Percentiles rank a stretch among this genome's conserved stretches.
These are phyloP conservation scores for Papiliotrema terrestris DNA, from an alignment of 1,284 basidiomycete species.

Conservation along the genomic window DNA sequence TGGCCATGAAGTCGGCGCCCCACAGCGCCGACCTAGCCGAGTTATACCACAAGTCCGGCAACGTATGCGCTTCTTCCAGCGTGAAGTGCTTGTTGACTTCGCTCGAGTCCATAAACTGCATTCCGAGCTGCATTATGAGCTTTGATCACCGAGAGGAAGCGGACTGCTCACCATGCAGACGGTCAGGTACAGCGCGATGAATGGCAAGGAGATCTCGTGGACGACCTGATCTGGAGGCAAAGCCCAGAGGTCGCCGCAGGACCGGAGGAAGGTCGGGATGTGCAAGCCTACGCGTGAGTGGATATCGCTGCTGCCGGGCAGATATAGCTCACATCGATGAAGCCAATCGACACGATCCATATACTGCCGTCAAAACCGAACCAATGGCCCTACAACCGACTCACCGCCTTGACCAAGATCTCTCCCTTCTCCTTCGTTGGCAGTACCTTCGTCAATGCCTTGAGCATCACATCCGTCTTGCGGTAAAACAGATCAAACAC, in stretches of 20 bases:
- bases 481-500: slow-evolving; percentile 44
- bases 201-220: slow-evolving; percentile 46
- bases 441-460: slow-evolving; percentile 41
- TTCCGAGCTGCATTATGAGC: slow-evolving; percentile 33
- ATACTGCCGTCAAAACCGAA: slow-evolving; percentile 21
- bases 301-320: too few relatives aligned
- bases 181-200: slow-evolving; percentile 45
- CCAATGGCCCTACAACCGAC: slow-evolving; percentile 4
- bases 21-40: slow-evolving; percentile 43
- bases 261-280: slow-evolving; percentile 45
- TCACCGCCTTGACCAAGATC: slow-evolving; percentile 42
- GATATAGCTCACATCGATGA: slow-evolving; percentile 43
- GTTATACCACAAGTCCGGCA: slow-evolving; percentile 45
- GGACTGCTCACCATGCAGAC: slow-evolving; percentile 45
- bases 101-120: slow-evolving; percentile 46
- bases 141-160: too few relatives aligned
- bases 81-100: slow-evolving; percentile 44
- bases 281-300: slow-evolving; percentile 34
- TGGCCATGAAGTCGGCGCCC: slow-evolving; percentile 48
- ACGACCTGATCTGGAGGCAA: slow-evolving; percentile 39
- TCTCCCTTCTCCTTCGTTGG: slow-evolving; percentile 44
- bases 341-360: slow-evolving; percentile 49
- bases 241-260: slow-evolving; percentile 48
- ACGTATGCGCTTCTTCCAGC: slow-evolving; percentile 33
- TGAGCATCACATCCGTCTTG: slow-evolving; percentile 43